phyloP scores from a whole-genome alignment of 108 stramenopile species.

The Thalassiosira profunda region DNA sequence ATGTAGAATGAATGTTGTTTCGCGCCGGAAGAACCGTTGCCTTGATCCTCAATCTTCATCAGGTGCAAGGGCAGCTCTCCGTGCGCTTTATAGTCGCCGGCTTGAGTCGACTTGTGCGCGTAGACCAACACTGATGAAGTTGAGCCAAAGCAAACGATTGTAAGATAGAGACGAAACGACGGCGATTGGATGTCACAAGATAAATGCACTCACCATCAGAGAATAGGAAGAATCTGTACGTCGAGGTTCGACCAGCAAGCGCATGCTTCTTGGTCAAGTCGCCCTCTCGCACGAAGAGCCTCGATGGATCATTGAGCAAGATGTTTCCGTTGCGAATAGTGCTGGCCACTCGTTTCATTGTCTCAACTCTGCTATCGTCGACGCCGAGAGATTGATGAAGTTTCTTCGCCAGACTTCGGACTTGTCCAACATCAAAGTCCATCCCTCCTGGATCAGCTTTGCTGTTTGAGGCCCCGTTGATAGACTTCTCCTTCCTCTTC shows the following conservation, averaged over 20 bases:
- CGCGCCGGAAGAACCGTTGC: slow-evolving; percentile 29
- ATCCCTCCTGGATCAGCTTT: slow-evolving; percentile 14
- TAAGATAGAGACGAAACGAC: too few species aligned
- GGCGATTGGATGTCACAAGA: too few species aligned
- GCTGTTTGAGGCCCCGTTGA: not conserved
- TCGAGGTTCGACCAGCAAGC: slow-evolving; percentile 71
- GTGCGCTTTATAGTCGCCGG: slow-evolving; percentile 69
- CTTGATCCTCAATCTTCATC: slow-evolving; percentile 88
- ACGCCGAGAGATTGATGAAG: slow-evolving; percentile 50
- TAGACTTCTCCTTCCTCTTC: not conserved
- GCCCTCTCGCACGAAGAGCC: slow-evolving; percentile 87
- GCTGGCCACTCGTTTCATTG: slow-evolving; percentile 68
- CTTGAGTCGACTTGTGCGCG: slow-evolving; percentile 42
- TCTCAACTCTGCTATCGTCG: slow-evolving; percentile 53
- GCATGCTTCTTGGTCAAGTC: slow-evolving; percentile 85
- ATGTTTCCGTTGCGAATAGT: slow-evolving; percentile 78
- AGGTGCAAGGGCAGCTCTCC: slow-evolving; percentile 86
- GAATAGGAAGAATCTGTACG: slow-evolving; percentile 95
- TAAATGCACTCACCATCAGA: slow-evolving; percentile 90
- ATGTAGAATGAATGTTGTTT: slow-evolving; percentile 80
- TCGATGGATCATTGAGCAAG: slow-evolving; percentile 81
- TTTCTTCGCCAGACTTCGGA: slow-evolving; percentile 55
- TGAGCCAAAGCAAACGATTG: not conserved
- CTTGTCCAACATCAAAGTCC: slow-evolving; percentile 66
- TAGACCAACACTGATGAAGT: slow-evolving; percentile 24